A percentile compares a stretch with the other conserved stretches of the same genome.
Conservation (phyloP, 192 early-diverging fungal species). For the Coemansia sp. region DNA sequence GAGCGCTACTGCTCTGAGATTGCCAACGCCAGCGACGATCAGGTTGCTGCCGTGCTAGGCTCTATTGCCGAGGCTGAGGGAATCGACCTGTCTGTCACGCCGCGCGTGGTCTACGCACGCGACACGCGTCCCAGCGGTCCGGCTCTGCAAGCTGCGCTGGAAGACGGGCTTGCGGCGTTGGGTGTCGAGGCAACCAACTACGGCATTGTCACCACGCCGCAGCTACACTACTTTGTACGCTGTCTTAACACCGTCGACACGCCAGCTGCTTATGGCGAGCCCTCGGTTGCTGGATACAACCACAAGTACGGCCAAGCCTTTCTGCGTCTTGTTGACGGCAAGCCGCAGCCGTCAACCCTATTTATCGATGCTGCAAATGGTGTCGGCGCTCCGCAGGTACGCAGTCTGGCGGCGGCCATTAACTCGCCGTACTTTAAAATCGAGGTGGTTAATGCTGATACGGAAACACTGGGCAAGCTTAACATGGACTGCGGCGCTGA, state of each 20-base stretch:
- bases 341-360: conserved; percentile 65
- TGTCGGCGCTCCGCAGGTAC: conserved; percentile 89
- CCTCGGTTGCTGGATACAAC: conserved; percentile 90
- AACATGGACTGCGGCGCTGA: conserved; percentile 97
- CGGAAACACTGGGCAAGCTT: conserved; percentile 66
- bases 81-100: conserved; percentile 68
- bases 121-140: conserved; percentile 94
- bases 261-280: conserved; percentile 78
- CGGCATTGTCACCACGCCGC: conserved; percentile 92
- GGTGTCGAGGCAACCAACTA: conserved; percentile 71
- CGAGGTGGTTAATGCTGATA: conserved; percentile 75
- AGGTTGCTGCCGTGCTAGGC: conserved; percentile 61
- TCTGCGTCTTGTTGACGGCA: conserved; percentile 75
- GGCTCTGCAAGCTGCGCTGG: conserved; percentile 74
- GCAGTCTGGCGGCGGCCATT: conserved; percentile 68
- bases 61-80: conserved; percentile 62
- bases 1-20: conserved; percentile 86
- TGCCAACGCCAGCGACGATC: conserved; percentile 80
- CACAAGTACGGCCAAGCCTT: conserved; percentile 85
- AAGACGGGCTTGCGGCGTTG: conserved; percentile 76
- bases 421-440: conserved; percentile 64
- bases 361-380: conserved; percentile 94
- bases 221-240: conserved; percentile 92
- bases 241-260: conserved; percentile 82
- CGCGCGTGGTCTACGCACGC: conserved; percentile 79